Evolutionary conservation across 176 grass and related monocot species (phyloP).

Genomic region (Carex myosuroides): DNA sequence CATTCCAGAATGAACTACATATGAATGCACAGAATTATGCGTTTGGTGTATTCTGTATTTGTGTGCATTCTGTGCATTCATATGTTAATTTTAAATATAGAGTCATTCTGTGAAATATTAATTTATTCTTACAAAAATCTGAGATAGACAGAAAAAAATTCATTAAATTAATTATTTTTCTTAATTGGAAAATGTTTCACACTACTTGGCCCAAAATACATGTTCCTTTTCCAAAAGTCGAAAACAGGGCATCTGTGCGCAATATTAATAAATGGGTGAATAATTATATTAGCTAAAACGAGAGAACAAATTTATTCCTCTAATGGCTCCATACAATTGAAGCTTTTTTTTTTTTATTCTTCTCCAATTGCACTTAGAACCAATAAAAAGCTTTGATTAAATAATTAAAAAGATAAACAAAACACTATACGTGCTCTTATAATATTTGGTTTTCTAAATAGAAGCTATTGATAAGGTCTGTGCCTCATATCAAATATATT

Average conservation of each 20-base stretch:
- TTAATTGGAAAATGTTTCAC: neutral
- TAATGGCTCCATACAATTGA: neutral
- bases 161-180: neutral
- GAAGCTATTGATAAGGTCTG: neutral
- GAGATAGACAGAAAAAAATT: too few species aligned
- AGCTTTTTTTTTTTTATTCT: conserved; percentile 11
- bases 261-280: neutral
- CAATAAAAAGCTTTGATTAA: neutral
- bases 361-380: neutral
- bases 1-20: too few species aligned
- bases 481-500: neutral
- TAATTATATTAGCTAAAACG: neutral
- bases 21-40: too few species aligned
- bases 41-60: too few species aligned
- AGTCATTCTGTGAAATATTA: too few species aligned
- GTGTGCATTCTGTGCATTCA: too few species aligned
- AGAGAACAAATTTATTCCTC: neutral
- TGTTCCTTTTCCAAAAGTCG: neutral
- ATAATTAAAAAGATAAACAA: neutral
- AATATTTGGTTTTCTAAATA: neutral
- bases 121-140: too few species aligned
- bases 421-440: neutral
- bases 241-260: neutral
- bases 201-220: neutral
- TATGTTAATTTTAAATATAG: too few species aligned